phyloP scores from a whole-genome alignment of 2,329 filamentous ascomycete species.

The Arthrobotrys entomopaga region DNA sequence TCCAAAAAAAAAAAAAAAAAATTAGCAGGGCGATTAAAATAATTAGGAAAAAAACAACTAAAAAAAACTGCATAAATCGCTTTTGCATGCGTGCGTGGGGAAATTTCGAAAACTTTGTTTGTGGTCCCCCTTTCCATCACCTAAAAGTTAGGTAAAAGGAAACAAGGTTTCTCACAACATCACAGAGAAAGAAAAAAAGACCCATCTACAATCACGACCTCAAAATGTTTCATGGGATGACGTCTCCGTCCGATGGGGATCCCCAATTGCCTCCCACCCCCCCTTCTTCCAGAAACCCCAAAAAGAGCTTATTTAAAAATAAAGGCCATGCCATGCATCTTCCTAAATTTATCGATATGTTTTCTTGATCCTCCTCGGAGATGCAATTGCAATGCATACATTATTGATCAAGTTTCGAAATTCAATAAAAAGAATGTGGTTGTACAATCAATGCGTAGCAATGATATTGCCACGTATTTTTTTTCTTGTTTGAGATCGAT shows the following conservation, averaged over 20 bases:
- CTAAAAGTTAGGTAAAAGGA: conserved; percentile 54
- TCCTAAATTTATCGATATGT: conserved; percentile 6
- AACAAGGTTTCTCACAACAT: conserved; percentile 37
- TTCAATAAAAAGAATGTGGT: conserved; percentile 13
- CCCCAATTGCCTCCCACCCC: no score
- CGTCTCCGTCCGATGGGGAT: conserved; percentile 30
- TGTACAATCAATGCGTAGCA: conserved; percentile 39
- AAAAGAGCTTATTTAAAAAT: conserved; percentile 49
- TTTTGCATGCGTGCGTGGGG: conserved; percentile 19
- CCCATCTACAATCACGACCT: conserved; percentile 25
- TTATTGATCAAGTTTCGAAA: no score
- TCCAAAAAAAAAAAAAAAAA: conserved; percentile 7
- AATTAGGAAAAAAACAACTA: not conserved
- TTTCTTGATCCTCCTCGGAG: conserved; percentile 23
- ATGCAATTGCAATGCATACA: no score
- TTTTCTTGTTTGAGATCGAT: not conserved
- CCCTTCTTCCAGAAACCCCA: not conserved
- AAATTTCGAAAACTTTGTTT: not conserved
- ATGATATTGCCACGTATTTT: conserved; percentile 41
- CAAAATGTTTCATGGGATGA: conserved; percentile 46
- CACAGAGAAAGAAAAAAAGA: no score
- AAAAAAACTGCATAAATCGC: not conserved
- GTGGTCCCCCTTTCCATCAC: conserved; percentile 44
- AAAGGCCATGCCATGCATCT: conserved; percentile 26
- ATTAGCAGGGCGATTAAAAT: not conserved